Base-by-base conservation (phyloP, 2,329 filamentous ascomycete genomes). In the Cercospora sesami region DNA sequence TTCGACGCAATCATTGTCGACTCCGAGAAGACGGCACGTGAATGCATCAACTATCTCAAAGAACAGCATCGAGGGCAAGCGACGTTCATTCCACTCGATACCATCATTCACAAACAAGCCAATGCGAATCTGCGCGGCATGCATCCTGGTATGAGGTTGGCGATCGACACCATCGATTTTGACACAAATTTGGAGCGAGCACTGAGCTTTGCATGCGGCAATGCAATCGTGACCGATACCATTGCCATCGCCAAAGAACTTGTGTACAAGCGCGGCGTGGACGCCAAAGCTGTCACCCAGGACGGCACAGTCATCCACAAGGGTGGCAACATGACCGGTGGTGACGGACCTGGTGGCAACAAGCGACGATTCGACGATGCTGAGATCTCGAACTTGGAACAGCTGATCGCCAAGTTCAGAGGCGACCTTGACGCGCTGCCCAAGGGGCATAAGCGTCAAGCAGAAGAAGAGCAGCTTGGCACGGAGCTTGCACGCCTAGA, bases 231-330 rank as follows among this genome's bases (percentile, higher is more conserved):
- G 5, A 98, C 94, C 76, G 95, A 99, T 79, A 91, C 88, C 64
- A 84, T 97, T 39, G 87, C 90, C 4, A 89, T 95, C 64, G 95
- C 95, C 30, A 96, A 96, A 78, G 87, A 94, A 67, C 89, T 99
- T 57, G 94, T 93, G 77, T 98, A 96, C 77, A 89, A 91, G 66
- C 90, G 89, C 71, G 90, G 87, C 33, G 90, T 97, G 33, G 91
- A 94, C 68, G 94, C 96, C 63, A 98, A 98, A 79, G 94, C 94
- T 5, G 94, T 99, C 12, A 96, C 94, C 0, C 81, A 98, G 12
- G 94, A 98, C 76, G 95, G 95, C n/a, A 94, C 91, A 64, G 91
- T 99, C 69, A 97, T 99, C 71, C 93, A 97, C 82, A 98, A 98
- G 78, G 93, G 92, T 57, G 95, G 95, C 76, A 86, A 96, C 63